These are phyloP conservation scores for Lodderomyces oxycetoniae DNA, from an alignment of 1,139 yeast genomes.

Conservation along the genomic window DNA sequence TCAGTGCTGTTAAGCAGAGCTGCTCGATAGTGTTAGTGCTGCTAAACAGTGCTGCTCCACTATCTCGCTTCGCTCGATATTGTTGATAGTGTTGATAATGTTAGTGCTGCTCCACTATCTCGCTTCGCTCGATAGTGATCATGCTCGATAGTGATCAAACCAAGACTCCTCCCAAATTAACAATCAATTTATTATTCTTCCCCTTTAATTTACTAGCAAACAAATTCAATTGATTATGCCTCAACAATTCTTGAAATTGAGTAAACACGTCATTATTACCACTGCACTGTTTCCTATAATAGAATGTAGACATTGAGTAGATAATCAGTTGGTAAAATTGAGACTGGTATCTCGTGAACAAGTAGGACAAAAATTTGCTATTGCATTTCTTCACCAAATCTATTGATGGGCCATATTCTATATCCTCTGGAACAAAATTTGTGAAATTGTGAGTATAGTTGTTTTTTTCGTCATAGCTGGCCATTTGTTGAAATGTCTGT, in stretches of 20 bases:
- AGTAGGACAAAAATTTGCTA: constrained; percentile 10
- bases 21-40: too few species aligned
- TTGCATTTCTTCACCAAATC: constrained; percentile 10
- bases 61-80: too few species aligned
- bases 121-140: too few species aligned
- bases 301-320: constrained; percentile 9
- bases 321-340: constrained; percentile 12
- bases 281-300: constrained; percentile 3
- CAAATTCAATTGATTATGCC: constrained; percentile 11
- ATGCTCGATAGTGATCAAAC: too few species aligned
- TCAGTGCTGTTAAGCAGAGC: too few species aligned
- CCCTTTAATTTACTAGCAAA: constrained; percentile 3
- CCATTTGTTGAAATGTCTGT: constrained; percentile 9
- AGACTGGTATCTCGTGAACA: constrained; percentile 9
- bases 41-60: too few species aligned
- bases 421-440: constrained; percentile 4
- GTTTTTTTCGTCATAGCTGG: constrained; percentile 12
- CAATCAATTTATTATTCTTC: background rate
- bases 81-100: too few species aligned
- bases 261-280: constrained; percentile 4
- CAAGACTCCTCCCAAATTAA: constrained; percentile 12
- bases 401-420: background rate
- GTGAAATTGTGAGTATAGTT: constrained; percentile 13
- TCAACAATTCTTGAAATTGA: constrained; percentile 13
- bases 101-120: too few species aligned